Evolutionary conservation across 163 green algal species (phyloP).

Genomic region (Chlamydomonas reinhardtii): DNA sequence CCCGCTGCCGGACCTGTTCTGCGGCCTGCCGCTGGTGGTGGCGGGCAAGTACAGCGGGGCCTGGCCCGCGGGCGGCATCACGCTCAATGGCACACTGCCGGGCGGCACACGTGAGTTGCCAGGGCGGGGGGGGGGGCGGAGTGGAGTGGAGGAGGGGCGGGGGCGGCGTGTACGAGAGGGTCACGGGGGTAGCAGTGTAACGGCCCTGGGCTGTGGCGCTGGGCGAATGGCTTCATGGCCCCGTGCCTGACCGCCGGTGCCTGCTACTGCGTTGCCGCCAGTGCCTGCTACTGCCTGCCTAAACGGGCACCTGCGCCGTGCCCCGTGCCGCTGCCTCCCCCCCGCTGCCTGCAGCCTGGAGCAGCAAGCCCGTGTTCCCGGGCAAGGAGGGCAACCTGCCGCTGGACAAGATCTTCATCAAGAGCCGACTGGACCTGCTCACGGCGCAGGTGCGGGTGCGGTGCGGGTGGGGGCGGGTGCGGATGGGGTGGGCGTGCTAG

Average conservation of each 20-base stretch:
- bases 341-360: slow-evolving; percentile 28
- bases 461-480: no score
- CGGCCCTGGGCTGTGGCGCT: no score
- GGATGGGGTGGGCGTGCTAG: neutral
- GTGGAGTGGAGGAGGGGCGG: neutral
- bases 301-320: no score
- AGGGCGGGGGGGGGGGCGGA: neutral
- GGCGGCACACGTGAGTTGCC: slow-evolving; percentile 55
- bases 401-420: slow-evolving; percentile 77
- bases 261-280: no score
- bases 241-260: no score
- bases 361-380: slow-evolving; percentile 31
- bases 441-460: slow-evolving; percentile 53
- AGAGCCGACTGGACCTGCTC: slow-evolving; percentile 73
- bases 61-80: slow-evolving; percentile 51
- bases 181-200: no score
- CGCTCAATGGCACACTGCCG: slow-evolving; percentile 61
- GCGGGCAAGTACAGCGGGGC: slow-evolving; percentile 71
- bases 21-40: slow-evolving; percentile 70
- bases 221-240: no score
- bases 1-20: slow-evolving; percentile 78
- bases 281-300: no score
- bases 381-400: slow-evolving; percentile 55
- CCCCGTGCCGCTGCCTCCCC: neutral
- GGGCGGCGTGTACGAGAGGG: no score